These are phyloP conservation scores for Stagonosporopsis chrysanthemi DNA, from an alignment of 2,329 filamentous ascomycete genomes.

Conservation along the genomic window DNA sequence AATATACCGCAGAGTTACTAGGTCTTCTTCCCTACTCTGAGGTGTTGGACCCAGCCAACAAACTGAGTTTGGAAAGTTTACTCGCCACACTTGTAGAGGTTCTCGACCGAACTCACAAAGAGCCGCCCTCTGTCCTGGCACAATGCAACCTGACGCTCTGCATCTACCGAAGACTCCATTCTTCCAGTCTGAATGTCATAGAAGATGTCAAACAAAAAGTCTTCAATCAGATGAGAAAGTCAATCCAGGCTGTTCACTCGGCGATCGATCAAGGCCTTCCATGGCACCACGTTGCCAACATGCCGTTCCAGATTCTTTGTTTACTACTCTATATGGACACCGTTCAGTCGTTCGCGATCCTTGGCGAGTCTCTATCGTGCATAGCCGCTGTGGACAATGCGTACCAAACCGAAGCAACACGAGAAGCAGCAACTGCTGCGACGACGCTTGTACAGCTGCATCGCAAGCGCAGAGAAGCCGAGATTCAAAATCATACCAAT, in stretches of 20 bases:
- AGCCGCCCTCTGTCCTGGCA: slow-evolving; percentile 5
- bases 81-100: neutral
- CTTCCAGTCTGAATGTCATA: neutral
- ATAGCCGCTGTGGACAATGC: slow-evolving; percentile 5
- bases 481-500: slow-evolving; percentile 3
- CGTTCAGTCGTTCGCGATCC: neutral
- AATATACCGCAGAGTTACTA: slow-evolving; percentile 4
- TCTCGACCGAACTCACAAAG: slow-evolving; percentile 1
- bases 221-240: slow-evolving; percentile 1
- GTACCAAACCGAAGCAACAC: slow-evolving; percentile 7
- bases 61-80: neutral
- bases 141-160: slow-evolving; percentile 6
- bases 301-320: slow-evolving; percentile 10
- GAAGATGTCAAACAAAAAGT: neutral
- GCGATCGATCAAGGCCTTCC: neutral
- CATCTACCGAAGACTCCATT: slow-evolving; percentile 4
- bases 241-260: slow-evolving; percentile 3
- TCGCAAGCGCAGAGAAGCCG: slow-evolving; percentile 1
- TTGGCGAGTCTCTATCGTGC: neutral
- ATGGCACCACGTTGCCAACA: slow-evolving; percentile 9
- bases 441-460: slow-evolving; percentile 3
- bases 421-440: slow-evolving; percentile 3
- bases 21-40: slow-evolving; percentile 7
- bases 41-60: slow-evolving; percentile 6
- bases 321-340: slow-evolving; percentile 5